phyloP scores from a whole-genome alignment of 345 rosid genomes.

The Arabidopsis suecica region DNA sequence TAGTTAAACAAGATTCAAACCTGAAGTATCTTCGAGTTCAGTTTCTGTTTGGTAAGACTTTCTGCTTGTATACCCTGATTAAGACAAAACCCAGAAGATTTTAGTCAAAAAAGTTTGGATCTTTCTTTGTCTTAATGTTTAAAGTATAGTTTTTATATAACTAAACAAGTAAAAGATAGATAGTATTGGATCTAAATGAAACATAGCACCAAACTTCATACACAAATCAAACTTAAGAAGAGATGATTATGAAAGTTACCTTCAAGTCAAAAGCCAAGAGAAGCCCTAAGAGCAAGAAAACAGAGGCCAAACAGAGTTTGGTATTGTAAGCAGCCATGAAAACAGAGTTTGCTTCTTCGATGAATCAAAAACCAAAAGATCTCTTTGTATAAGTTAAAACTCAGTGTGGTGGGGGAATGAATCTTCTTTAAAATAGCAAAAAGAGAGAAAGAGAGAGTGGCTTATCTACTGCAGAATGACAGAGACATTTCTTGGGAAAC shows the following conservation, averaged over 20 bases:
- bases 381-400: slow-evolving; percentile 1
- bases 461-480: slow-evolving; percentile 44
- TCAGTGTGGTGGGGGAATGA: slow-evolving; percentile 19
- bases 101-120: slow-evolving; percentile 1
- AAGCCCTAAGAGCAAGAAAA: slow-evolving; percentile 44
- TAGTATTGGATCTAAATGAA: background rate
- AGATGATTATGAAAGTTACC: slow-evolving; percentile 28
- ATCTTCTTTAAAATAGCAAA: slow-evolving; percentile 13
- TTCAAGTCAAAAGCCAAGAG: slow-evolving; percentile 34
- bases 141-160: slow-evolving; percentile 1
- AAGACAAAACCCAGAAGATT: slow-evolving; percentile 5
- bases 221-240: background rate
- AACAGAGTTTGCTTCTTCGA: slow-evolving; percentile 1
- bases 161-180: background rate
- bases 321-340: slow-evolving; percentile 38
- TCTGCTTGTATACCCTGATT: slow-evolving; percentile 57
- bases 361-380: slow-evolving; percentile 11
- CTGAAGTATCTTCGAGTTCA: slow-evolving; percentile 80
- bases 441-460: slow-evolving; percentile 15
- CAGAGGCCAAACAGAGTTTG: slow-evolving; percentile 41
- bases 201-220: background rate
- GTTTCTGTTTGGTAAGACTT: slow-evolving; percentile 62
- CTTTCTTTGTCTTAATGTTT: background rate
- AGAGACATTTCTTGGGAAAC: slow-evolving; percentile 45
- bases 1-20: slow-evolving; percentile 33